Evolutionary conservation across 306 rosid species (phyloP).

Genomic region (Quercus dentata): DNA sequence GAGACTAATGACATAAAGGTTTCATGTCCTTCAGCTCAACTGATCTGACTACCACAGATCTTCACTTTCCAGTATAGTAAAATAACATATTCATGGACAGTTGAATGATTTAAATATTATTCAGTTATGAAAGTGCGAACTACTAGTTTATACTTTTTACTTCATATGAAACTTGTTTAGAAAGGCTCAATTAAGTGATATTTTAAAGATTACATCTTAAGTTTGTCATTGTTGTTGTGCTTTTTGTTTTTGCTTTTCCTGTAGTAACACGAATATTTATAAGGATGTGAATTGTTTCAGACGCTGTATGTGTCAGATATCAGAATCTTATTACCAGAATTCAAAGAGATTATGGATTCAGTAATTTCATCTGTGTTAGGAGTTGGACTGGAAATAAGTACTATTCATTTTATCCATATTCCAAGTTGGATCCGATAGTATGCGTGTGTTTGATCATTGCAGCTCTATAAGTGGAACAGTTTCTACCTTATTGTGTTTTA

Average conservation of each 20-base stretch:
- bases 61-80: not conserved
- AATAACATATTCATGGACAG: not conserved
- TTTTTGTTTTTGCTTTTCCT: too few relatives aligned
- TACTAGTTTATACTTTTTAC: not conserved
- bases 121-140: not conserved
- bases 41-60: too few relatives aligned
- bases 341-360: not conserved
- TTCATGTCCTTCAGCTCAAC: conserved; percentile 14
- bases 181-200: not conserved
- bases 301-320: not conserved
- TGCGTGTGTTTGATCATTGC: not conserved
- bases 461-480: not conserved
- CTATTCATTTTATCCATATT: not conserved
- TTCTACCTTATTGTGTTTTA: not conserved
- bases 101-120: not conserved
- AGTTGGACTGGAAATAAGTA: not conserved
- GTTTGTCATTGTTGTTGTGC: not conserved
- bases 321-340: not conserved
- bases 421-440: not conserved
- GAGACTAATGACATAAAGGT: conserved; percentile 83
- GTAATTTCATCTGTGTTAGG: not conserved
- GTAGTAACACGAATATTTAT: too few relatives aligned
- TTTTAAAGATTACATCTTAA: not conserved
- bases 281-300: not conserved
- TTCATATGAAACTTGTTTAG: not conserved